These are phyloP conservation scores for Colletotrichum truncatum DNA, from an alignment of 2,329 filamentous ascomycete genomes.

Conservation along the genomic window DNA sequence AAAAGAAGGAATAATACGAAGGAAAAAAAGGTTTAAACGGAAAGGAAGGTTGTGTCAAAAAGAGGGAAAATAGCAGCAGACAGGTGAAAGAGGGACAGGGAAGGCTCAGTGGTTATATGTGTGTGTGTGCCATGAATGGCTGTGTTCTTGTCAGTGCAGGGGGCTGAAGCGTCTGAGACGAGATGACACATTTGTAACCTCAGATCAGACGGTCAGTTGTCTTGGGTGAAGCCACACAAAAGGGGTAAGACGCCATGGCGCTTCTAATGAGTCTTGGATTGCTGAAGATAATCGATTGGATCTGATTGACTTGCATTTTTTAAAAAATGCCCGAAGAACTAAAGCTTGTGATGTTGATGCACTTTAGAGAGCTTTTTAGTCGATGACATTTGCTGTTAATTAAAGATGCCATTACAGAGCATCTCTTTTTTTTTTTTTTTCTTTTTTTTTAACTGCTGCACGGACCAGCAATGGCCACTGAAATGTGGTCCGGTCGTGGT, in stretches of 20 bases:
- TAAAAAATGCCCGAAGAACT: too few relatives aligned
- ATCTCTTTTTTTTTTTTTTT: too few relatives aligned
- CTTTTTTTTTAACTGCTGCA: constrained; percentile 7
- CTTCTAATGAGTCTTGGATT: background rate
- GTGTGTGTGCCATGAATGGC: constrained; percentile 15
- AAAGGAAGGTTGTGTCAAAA: background rate
- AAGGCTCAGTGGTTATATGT: constrained; percentile 20
- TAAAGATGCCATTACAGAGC: too few relatives aligned
- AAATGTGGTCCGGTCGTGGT: constrained; percentile 23
- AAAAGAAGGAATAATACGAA: background rate
- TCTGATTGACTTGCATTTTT: too few relatives aligned
- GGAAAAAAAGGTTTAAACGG: background rate
- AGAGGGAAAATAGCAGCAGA: background rate
- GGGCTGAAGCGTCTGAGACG: constrained; percentile 29
- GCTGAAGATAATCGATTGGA: background rate
- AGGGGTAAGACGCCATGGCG: background rate
- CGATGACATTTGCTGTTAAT: too few relatives aligned
- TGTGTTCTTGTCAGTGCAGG: constrained; percentile 4
- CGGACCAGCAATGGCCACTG: background rate
- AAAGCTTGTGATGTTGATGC: too few relatives aligned
- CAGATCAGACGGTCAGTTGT: constrained; percentile 31
- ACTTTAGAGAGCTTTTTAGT: too few relatives aligned
- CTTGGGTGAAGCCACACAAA: constrained; percentile 17
- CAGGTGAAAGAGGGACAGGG: background rate
- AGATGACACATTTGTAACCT: constrained; percentile 31